Base-by-base conservation (phyloP, 371 early-diverging fungal genomes). In the Rhizomucor pusillus region DNA sequence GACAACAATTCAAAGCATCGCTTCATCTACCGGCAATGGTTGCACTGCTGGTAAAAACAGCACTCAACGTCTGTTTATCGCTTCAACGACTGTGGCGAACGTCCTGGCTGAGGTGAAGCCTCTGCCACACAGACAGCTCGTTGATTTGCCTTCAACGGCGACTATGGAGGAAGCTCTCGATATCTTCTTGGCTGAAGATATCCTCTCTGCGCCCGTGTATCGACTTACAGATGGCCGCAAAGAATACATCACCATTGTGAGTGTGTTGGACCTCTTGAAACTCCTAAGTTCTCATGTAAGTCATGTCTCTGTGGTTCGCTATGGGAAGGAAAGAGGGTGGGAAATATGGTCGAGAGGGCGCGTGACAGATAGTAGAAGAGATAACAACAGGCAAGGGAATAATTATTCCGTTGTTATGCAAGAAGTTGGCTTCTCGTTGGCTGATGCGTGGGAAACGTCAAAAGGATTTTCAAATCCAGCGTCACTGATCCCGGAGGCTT, bases 151-250 rank as follows among this genome's bases (percentile, higher is more conserved):
- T 43, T 60, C 67, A 43, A 74, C 66, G 18, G 71, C 78, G 5
- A 81, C 82, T 2, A 68, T 84, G 47, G 84, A 84, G 60, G 66
- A 79, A 43, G 81, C 81, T n/a, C 74, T 84, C 59, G 76, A 81
- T 55, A 57, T 81, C 14, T 64, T 84, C 9, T 60, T 77, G 14
- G 67, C 71, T 11, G 60, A 80, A 43, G 80, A 84, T 52, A 80
- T 84, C 13, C 63, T 78, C 1, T 80, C 84, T n/a, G 75, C 80
- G 6, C 84, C 84, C 3, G 81, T 84, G 16, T 84, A 84, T 59
- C 59, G 69, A 16, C 35, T 56, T 10, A 62, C 68, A 14, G 64
- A 66, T 45, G 60, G 66, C 23, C 56, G 54, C 43, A 79, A 79
- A 51, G 35, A 56, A 20, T 84, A 84, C 60, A 52, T 84, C 14